Evolutionary conservation across 768 basidiomycete genomes (phyloP).

Genomic region (Macrocybe gigantea): DNA sequence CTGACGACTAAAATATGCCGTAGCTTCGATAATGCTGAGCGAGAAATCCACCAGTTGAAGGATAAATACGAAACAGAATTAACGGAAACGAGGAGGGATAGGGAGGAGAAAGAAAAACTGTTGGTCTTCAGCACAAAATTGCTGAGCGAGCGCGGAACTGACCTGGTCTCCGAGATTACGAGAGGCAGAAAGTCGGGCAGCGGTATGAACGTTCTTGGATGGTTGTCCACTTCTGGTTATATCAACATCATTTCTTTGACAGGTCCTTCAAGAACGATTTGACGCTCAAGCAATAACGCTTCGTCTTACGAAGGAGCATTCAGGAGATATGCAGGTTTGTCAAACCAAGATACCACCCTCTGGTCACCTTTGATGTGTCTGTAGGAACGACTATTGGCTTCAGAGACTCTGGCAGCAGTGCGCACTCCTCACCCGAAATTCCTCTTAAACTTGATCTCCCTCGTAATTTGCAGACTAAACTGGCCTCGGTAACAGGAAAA

Average conservation of each 20-base stretch:
- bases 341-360: slow-evolving; percentile 18
- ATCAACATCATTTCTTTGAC: not conserved
- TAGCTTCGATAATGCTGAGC: not conserved
- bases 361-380: slow-evolving; percentile 3
- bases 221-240: not conserved
- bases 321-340: slow-evolving; percentile 41
- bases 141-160: not conserved
- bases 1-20: not conserved
- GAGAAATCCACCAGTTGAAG: not conserved
- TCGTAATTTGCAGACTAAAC: slow-evolving; percentile 5
- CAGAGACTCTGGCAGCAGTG: slow-evolving; percentile 32
- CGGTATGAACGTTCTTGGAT: slow-evolving; percentile 1
- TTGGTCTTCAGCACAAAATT: not conserved
- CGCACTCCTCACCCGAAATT: slow-evolving; percentile 4
- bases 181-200: slow-evolving; percentile 5
- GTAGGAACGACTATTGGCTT: slow-evolving; percentile 31
- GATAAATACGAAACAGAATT: slow-evolving; percentile 1
- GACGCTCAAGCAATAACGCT: slow-evolving; percentile 52
- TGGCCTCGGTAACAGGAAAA: slow-evolving; percentile 27
- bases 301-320: slow-evolving; percentile 47
- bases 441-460: not conserved
- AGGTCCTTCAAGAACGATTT: slow-evolving; percentile 54
- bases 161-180: not conserved
- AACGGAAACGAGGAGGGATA: not conserved
- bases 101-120: not conserved